phyloP scores from a whole-genome alignment of 495 filamentous ascomycete genomes.

The Lasiosphaeria miniovina region DNA sequence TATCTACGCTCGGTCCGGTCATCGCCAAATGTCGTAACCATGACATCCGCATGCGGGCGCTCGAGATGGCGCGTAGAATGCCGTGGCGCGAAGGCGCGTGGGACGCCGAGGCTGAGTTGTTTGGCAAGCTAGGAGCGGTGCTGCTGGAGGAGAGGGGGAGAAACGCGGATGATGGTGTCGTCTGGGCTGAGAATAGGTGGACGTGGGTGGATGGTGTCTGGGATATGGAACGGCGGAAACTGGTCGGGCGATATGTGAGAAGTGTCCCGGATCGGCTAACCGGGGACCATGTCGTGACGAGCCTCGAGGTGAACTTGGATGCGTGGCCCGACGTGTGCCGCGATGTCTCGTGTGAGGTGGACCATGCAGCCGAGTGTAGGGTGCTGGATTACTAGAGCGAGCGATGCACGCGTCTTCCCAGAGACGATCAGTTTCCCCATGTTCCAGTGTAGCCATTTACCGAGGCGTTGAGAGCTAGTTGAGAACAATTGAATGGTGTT shows the following conservation, averaged over 20 bases:
- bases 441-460: too few species aligned
- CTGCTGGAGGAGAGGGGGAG: slow-evolving; percentile 15
- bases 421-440: too few species aligned
- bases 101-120: slow-evolving; percentile 12
- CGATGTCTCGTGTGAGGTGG: background rate
- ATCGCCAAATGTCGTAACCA: slow-evolving; percentile 18
- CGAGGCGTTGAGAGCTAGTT: too few species aligned
- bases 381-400: too few species aligned
- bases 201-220: slow-evolving; percentile 10
- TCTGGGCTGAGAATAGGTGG: slow-evolving; percentile 11
- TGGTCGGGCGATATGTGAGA: slow-evolving; percentile 12
- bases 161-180: slow-evolving; percentile 1
- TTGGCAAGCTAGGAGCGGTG: slow-evolving; percentile 10
- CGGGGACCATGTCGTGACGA: background rate
- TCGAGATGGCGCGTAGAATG: slow-evolving; percentile 11
- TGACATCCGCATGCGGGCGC: slow-evolving; percentile 13
- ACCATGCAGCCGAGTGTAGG: background rate
- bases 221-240: slow-evolving; percentile 2
- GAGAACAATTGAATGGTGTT: too few species aligned
- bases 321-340: background rate
- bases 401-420: too few species aligned
- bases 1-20: slow-evolving; percentile 12
- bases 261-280: background rate
- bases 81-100: slow-evolving; percentile 17
- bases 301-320: background rate